Evolutionary conservation across 2,329 filamentous ascomycete genomes (phyloP).

Genomic region (Exophiala bonariae): DNA sequence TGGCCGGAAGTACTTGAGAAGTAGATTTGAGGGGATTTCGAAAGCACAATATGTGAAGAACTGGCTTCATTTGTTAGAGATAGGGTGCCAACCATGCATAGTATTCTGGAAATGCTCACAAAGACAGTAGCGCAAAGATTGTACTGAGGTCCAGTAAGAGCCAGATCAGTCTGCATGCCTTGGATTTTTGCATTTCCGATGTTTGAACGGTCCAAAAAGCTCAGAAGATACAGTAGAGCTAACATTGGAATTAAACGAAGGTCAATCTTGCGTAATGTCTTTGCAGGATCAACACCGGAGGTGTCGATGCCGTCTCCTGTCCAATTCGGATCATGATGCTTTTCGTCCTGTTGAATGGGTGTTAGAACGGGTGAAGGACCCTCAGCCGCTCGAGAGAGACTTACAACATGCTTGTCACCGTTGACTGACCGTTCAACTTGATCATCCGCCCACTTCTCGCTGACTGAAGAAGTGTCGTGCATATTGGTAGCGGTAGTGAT

Average conservation of each 20-base stretch:
- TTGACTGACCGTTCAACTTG: too few relatives aligned
- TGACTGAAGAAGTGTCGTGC: too few relatives aligned
- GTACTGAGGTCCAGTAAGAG: constrained; percentile 45
- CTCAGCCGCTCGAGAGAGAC: too few relatives aligned
- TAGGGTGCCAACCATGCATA: not conserved
- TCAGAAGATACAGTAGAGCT: constrained; percentile 63
- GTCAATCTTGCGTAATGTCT: constrained; percentile 36
- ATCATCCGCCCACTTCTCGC: too few relatives aligned
- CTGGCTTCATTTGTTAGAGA: constrained; percentile 61
- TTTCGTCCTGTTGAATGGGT: not conserved
- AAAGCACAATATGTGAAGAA: constrained; percentile 57
- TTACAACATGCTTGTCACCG: too few relatives aligned
- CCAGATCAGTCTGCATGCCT: constrained; percentile 56
- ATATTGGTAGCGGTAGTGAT: too few relatives aligned
- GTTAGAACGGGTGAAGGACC: too few relatives aligned
- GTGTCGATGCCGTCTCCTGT: constrained; percentile 17
- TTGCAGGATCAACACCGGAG: constrained; percentile 14
- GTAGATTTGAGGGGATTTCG: constrained; percentile 64
- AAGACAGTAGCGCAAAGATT: constrained; percentile 57
- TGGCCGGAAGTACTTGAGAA: constrained; percentile 50
- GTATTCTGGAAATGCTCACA: constrained; percentile 13
- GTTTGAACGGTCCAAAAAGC: constrained; percentile 63
- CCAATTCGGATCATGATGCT: constrained; percentile 22
- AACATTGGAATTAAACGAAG: constrained; percentile 41
- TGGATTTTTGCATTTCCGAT: constrained; percentile 75